These are phyloP conservation scores for Cladophialophora yegresii DNA, from an alignment of 2,329 filamentous ascomycete species.

Conservation along the genomic window DNA sequence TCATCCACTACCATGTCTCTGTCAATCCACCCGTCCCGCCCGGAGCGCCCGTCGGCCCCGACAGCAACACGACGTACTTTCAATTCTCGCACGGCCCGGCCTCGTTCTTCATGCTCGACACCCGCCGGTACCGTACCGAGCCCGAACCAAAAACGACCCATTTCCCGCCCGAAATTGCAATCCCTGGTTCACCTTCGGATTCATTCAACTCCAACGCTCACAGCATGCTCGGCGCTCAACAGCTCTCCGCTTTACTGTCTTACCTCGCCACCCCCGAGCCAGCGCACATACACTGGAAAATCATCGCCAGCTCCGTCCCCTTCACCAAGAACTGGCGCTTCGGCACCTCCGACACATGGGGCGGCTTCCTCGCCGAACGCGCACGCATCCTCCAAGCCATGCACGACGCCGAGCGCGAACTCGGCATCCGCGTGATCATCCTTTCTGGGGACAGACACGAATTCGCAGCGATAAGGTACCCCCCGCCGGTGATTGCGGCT, in stretches of 20 bases:
- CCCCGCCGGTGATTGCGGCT: slow-evolving; percentile 46
- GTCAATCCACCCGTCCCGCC: slow-evolving; percentile 72
- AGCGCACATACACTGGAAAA: slow-evolving; percentile 84
- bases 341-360: slow-evolving; percentile 88
- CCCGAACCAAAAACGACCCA: slow-evolving; percentile 36
- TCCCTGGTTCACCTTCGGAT: slow-evolving; percentile 16
- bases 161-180: slow-evolving; percentile 6
- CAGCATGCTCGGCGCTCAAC: slow-evolving; percentile 77
- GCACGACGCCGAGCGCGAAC: slow-evolving; percentile 75
- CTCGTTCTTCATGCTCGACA: slow-evolving; percentile 93
- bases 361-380: slow-evolving; percentile 82
- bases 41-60: slow-evolving; percentile 53
- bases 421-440: slow-evolving; percentile 75
- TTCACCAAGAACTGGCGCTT: slow-evolving; percentile 98
- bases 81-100: slow-evolving; percentile 87
- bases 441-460: slow-evolving; percentile 95
- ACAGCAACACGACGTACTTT: slow-evolving; percentile 73
- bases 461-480: slow-evolving; percentile 82
- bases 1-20: slow-evolving; percentile 78
- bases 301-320: slow-evolving; percentile 84
- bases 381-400: slow-evolving; percentile 80
- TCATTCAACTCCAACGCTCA: slow-evolving; percentile 44
- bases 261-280: slow-evolving; percentile 75
- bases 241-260: slow-evolving; percentile 74
- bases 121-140: slow-evolving; percentile 75